Conservation (phyloP, 2,329 filamentous ascomycete genomes). For the Colletotrichum camelliae region DNA sequence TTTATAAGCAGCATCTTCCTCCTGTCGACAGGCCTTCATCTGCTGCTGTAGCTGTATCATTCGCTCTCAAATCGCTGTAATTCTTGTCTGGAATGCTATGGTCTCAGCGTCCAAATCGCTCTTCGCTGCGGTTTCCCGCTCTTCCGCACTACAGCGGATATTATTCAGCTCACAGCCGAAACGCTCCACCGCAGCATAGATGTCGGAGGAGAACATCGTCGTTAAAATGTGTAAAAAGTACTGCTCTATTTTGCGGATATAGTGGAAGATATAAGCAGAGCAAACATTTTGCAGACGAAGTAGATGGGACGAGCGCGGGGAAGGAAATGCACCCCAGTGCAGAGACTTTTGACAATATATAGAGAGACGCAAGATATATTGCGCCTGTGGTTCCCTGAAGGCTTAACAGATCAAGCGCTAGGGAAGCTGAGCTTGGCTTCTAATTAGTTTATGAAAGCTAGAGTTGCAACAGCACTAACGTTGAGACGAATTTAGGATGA, state of each 20-base stretch:
- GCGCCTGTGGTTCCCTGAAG: background rate
- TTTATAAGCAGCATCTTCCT: background rate
- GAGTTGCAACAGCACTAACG: background rate
- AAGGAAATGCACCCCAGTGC: background rate
- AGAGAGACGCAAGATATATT: background rate
- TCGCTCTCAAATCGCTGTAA: background rate
- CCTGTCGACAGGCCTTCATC: background rate
- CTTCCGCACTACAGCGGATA: background rate
- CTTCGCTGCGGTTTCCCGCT: background rate
- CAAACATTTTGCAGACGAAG: background rate
- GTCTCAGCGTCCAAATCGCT: background rate
- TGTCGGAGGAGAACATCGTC: background rate
- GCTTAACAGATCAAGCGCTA: background rate
- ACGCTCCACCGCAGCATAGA: background rate
- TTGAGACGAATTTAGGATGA: background rate
- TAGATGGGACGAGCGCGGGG: background rate
- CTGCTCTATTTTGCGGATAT: background rate
- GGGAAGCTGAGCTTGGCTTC: background rate
- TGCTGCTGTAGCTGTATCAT: background rate
- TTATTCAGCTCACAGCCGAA: background rate
- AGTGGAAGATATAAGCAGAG: background rate
- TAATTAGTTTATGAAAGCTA: background rate
- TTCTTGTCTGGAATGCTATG: background rate
- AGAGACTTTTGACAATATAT: background rate
- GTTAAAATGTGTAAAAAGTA: background rate